Base-by-base conservation (phyloP, 805 yeast species). In the Dipodascus albidus region DNA sequence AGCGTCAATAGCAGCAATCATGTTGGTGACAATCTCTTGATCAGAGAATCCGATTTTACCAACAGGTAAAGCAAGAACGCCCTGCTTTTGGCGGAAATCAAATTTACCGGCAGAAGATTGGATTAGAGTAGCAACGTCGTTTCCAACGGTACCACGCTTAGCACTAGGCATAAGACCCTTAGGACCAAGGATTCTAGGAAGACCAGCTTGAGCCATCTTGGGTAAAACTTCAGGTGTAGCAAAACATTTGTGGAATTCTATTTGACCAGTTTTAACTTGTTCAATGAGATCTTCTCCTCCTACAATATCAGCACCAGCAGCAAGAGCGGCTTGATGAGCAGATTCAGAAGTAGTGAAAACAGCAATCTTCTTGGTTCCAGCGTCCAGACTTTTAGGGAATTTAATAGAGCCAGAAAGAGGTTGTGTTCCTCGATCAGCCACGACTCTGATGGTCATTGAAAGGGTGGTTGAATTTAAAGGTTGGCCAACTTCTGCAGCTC, bases 401-500 rank as follows among this genome's bases (percentile, higher is more conserved):
- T 76, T 69, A 21, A 89, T 78, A 2, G 81, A 74, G 14, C 97
- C 97, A 27, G 73, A 71, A 52, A 90, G 68, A 23, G 87, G 85
- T 35, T 82, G 80, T 21, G 85, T 82, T 59, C 96, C 96, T 64
- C 79, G 81, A 55, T 84, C 91, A 20, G 83, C 80, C 9, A 83
- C 76, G 27, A 89, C 74, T 17, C 79, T 72, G 17, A 87, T 76
- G 52, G 83, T 79, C 53, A 86, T 68, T 17, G 85, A 73, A 44
- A 91, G 73, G 22, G 90, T 83, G 21, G 91, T 81, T 60, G 82
- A 81, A n/a, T 76, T 70, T 2, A 76, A 71, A 1, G 91, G 80
- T 63, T 85, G 80, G 3, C 99, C 98, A 3, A 89, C 95, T 67
- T 89, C 96, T 3, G 89, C 80, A 0, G 98, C 96, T 58, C 96